phyloP scores from a whole-genome alignment of 2,329 filamentous ascomycete species.

The Penicillium aurantiogriseum region DNA sequence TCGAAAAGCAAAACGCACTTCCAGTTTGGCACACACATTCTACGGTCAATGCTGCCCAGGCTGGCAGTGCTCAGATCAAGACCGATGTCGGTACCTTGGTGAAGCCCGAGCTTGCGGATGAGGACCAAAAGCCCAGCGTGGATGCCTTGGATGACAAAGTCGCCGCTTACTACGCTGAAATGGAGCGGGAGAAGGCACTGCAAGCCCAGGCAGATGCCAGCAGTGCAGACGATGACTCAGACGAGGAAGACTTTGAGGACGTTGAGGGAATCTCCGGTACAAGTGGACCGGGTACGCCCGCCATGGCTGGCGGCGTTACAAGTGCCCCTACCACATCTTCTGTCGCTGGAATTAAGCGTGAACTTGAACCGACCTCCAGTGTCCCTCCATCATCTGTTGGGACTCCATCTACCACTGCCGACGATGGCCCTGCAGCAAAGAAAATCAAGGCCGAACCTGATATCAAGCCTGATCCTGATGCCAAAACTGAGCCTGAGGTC shows the following conservation, averaged over 20 bases:
- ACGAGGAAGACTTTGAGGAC: slow-evolving; percentile 48
- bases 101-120: slow-evolving; percentile 44
- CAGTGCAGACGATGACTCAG: slow-evolving; percentile 42
- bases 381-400: slow-evolving; percentile 39
- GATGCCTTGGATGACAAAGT: slow-evolving; percentile 48
- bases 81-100: slow-evolving; percentile 32
- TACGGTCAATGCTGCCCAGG: slow-evolving; percentile 41
- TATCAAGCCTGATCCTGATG: slow-evolving; percentile 11
- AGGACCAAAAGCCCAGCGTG: slow-evolving; percentile 43
- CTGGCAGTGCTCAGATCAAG: slow-evolving; percentile 29
- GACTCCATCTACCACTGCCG: slow-evolving; percentile 38
- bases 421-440: slow-evolving; percentile 44
- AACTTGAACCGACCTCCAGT: slow-evolving; percentile 40
- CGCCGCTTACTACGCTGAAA: slow-evolving; percentile 48
- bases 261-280: slow-evolving; percentile 40
- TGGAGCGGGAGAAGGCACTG: slow-evolving; percentile 44
- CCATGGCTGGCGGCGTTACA: slow-evolving; percentile 27
- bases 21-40: slow-evolving; percentile 55
- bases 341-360: slow-evolving; percentile 37
- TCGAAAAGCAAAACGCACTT: slow-evolving; percentile 53
- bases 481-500: slow-evolving; percentile 12
- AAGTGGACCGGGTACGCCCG: slow-evolving; percentile 38
- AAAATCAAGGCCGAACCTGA: slow-evolving; percentile 36
- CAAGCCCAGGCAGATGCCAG: slow-evolving; percentile 44
- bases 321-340: slow-evolving; percentile 26